These are phyloP conservation scores for Chlorella sp. DNA, from an alignment of 139 green algal genomes.

Conservation along the genomic window DNA sequence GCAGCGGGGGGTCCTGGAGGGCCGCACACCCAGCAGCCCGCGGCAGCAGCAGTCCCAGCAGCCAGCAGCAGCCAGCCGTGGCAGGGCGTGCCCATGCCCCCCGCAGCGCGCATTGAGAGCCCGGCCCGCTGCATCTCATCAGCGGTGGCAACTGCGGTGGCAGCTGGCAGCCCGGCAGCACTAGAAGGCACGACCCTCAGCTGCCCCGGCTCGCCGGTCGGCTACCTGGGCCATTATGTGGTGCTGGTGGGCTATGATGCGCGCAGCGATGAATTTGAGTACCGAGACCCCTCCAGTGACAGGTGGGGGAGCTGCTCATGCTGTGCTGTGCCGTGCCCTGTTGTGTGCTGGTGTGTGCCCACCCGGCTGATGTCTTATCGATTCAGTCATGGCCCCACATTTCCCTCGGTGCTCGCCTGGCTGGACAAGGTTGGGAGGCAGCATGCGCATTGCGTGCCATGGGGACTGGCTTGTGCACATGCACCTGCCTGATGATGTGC, in stretches of 20 bases:
- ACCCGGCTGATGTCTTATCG: neutral
- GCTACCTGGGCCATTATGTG: slow-evolving; percentile 63
- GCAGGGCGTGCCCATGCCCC: no score
- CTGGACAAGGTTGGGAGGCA: no score
- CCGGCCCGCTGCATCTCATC: neutral
- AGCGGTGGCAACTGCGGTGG: neutral
- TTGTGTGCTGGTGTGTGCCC: neutral
- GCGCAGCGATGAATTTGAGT: slow-evolving; percentile 46
- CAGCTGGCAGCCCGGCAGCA: neutral
- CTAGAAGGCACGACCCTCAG: no score
- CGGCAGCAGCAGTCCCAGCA: no score
- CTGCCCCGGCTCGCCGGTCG: no score
- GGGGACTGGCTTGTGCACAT: no score
- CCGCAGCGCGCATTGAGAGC: no score
- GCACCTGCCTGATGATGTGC: no score
- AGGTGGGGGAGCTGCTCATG: neutral
- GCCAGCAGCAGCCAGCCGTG: no score
- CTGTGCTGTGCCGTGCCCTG: neutral
- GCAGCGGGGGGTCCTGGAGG: no score
- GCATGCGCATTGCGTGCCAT: no score
- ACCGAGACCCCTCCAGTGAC: slow-evolving; percentile 63
- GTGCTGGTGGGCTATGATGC: slow-evolving; percentile 60
- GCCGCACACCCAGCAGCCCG: no score
- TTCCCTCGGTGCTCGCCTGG: neutral
- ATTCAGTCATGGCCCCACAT: neutral